A percentile compares a stretch with the other conserved stretches of the same genome.
phyloP scores from a whole-genome alignment of 2,329 filamentous ascomycete genomes.

The Scedosporium minutisporum region DNA sequence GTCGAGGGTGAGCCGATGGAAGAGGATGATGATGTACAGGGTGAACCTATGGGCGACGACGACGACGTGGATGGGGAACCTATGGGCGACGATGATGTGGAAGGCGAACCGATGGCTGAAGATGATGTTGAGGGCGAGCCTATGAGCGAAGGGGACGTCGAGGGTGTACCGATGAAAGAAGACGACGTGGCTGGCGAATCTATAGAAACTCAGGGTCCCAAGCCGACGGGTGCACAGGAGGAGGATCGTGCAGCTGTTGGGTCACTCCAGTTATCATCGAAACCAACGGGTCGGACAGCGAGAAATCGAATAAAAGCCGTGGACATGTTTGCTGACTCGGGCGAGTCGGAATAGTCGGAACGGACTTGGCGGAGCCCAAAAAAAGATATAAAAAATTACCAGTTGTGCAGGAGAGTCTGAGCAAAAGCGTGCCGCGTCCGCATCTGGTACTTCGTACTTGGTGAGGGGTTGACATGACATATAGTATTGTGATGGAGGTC shows the following conservation, averaged over 20 bases:
- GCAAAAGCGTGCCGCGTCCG: slow-evolving; percentile 11
- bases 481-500: not conserved
- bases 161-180: slow-evolving; percentile 25
- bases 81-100: slow-evolving; percentile 37
- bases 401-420: slow-evolving; percentile 15
- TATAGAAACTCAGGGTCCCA: not conserved
- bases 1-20: slow-evolving; percentile 27
- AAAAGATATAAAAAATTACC: not conserved
- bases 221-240: not conserved
- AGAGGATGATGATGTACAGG: slow-evolving; percentile 39
- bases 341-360: not conserved
- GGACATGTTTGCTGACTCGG: slow-evolving; percentile 60
- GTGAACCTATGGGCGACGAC: slow-evolving; percentile 35
- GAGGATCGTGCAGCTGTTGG: not conserved
- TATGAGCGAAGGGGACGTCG: slow-evolving; percentile 31
- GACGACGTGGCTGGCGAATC: slow-evolving; percentile 38
- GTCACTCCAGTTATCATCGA: slow-evolving; percentile 15
- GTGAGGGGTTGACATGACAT: not conserved
- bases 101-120: slow-evolving; percentile 35
- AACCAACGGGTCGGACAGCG: slow-evolving; percentile 19
- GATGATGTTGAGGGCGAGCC: slow-evolving; percentile 30
- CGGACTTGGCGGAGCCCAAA: slow-evolving; percentile 12
- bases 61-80: slow-evolving; percentile 31
- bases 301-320: slow-evolving; percentile 64
- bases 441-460: not conserved